These are phyloP conservation scores for Stentor roeselii DNA, from an alignment of 73 alveolate species.

Conservation along the genomic window DNA sequence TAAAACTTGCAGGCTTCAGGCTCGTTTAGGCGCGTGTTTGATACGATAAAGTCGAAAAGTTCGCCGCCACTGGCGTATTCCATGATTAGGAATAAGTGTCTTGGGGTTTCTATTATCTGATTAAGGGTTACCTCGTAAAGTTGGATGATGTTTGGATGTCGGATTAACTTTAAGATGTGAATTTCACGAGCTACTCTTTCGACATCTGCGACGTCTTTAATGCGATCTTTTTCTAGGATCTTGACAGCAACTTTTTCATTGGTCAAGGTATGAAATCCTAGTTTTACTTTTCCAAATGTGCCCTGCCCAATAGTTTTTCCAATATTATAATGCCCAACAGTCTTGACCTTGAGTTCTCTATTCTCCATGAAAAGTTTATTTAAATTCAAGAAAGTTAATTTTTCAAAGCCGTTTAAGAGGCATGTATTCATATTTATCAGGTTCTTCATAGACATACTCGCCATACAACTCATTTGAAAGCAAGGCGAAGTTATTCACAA, in stretches of 20 bases:
- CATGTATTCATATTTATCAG: constrained; percentile 7
- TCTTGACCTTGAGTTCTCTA: not conserved
- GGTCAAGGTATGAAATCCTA: constrained; percentile 69
- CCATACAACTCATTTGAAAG: not conserved
- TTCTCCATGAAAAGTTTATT: not conserved
- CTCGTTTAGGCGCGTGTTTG: constrained; percentile 50
- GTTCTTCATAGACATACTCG: not conserved
- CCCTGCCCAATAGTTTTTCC: constrained; percentile 86
- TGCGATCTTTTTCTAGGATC: constrained; percentile 70
- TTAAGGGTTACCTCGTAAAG: constrained; percentile 46
- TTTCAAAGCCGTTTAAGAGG: not conserved
- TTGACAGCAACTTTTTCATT: constrained; percentile 75
- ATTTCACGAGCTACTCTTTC: constrained; percentile 82
- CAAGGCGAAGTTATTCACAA: not conserved
- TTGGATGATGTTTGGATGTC: constrained; percentile 83
- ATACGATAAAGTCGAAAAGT: constrained; percentile 49
- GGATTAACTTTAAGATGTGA: constrained; percentile 58
- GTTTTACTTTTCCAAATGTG: constrained; percentile 81
- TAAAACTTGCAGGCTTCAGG: constrained; percentile 72
- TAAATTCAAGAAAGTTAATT: not conserved
- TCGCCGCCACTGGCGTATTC: constrained; percentile 66
- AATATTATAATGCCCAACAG: constrained; percentile 6
- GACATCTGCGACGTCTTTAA: constrained; percentile 75
- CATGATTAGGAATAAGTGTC: constrained; percentile 41
- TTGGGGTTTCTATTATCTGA: constrained; percentile 41